phyloP scores from a whole-genome alignment of 441 rosid genomes.

The Omphalea diandra region DNA sequence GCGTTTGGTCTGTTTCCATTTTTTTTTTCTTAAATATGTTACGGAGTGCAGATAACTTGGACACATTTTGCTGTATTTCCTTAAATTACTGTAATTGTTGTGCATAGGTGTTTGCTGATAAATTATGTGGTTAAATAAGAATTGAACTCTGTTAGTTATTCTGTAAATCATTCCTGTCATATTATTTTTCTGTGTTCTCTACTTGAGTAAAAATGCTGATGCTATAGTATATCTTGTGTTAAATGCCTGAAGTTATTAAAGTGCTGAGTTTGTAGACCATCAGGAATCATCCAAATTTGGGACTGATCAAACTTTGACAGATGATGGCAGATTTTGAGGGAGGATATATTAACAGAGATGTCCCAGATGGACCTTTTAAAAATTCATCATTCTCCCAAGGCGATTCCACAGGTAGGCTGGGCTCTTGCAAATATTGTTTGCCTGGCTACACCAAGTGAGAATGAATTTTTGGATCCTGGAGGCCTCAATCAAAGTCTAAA shows the following conservation, averaged over 20 bases:
- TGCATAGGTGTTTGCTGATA: neutral
- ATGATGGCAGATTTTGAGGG: slow-evolving; percentile 82
- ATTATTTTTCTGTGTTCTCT: neutral
- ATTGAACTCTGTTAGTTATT: neutral
- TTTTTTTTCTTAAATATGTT: neutral
- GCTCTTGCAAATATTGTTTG: slow-evolving; percentile 80
- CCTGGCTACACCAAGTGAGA: slow-evolving; percentile 63
- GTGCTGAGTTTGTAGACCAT: neutral
- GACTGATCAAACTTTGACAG: slow-evolving; percentile 93
- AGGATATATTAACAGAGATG: slow-evolving; percentile 51
- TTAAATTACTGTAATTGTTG: neutral
- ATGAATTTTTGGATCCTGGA: slow-evolving; percentile 56
- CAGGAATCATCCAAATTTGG: slow-evolving; percentile 42
- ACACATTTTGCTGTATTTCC: slow-evolving; percentile 2
- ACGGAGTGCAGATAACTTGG: neutral
- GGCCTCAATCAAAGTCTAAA: slow-evolving; percentile 48
- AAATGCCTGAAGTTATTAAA: slow-evolving; percentile 3
- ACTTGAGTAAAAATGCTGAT: neutral
- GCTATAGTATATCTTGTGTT: neutral
- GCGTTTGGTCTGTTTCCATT: too few species aligned
- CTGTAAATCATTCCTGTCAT: neutral
- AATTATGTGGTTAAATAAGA: neutral
- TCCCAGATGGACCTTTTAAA: slow-evolving; percentile 46
- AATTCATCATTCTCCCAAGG: slow-evolving; percentile 38
- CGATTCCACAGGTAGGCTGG: slow-evolving; percentile 85